Conservation (phyloP, 2,329 filamentous ascomycete species). For the Colletotrichum graminicola region DNA sequence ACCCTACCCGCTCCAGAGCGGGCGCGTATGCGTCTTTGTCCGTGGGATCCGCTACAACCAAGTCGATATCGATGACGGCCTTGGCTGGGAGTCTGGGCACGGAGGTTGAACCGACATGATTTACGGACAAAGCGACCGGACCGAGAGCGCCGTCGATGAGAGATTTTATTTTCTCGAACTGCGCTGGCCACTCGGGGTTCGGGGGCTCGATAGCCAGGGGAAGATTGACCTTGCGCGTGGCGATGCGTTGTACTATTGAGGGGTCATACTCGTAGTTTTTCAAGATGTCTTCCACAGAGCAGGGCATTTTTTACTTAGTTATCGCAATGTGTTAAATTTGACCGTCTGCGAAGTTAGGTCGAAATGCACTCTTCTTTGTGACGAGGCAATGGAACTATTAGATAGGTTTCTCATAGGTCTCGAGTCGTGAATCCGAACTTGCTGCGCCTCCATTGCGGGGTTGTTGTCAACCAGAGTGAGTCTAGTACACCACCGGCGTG, state of each 20-base stretch:
- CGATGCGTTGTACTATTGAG: conserved; percentile 45
- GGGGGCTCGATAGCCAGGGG: conserved; percentile 52
- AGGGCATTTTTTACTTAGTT: conserved; percentile 1
- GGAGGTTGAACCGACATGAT: conserved; percentile 64
- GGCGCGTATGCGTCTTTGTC: conserved; percentile 59
- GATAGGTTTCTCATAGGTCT: not conserved
- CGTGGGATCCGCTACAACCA: conserved; percentile 55
- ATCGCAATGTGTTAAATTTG: not conserved
- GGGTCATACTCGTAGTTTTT: conserved; percentile 46
- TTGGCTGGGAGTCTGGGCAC: conserved; percentile 64
- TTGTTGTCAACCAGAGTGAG: not conserved
- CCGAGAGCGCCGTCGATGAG: conserved; percentile 54
- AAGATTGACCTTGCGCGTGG: conserved; percentile 44
- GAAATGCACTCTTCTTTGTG: not conserved
- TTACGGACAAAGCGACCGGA: conserved; percentile 51
- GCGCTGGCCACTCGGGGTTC: conserved; percentile 53
- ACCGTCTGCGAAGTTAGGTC: not conserved
- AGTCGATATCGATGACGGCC: conserved; percentile 65
- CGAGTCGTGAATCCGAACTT: too few relatives aligned
- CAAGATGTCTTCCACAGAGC: conserved; percentile 46
- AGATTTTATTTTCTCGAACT: conserved; percentile 49
- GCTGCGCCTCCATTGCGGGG: not conserved
- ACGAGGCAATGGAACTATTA: not conserved
- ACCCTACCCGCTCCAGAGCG: conserved; percentile 57
- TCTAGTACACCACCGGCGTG: conserved; percentile 16